Percentiles rank a stretch among this genome's conserved stretches.
These are phyloP conservation scores for Boechera stricta DNA, from an alignment of 345 rosid genomes.

Conservation along the genomic window DNA sequence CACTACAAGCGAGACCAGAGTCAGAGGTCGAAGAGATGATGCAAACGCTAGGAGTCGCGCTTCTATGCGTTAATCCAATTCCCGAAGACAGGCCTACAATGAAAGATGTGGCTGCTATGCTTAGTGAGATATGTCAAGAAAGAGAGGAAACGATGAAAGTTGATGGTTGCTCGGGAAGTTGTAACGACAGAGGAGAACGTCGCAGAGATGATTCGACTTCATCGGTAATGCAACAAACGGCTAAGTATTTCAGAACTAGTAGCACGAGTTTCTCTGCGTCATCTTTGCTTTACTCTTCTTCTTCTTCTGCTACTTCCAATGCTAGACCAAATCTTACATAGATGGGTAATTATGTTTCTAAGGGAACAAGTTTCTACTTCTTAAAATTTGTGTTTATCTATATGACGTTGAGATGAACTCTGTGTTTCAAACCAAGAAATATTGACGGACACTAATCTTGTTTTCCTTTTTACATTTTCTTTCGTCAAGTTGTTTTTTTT, in stretches of 20 bases:
- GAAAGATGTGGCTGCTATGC: slow-evolving; percentile 79
- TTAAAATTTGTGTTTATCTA: background rate
- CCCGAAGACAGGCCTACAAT: slow-evolving; percentile 73
- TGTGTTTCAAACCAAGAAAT: background rate
- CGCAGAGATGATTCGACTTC: slow-evolving; percentile 34
- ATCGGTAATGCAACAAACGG: slow-evolving; percentile 33
- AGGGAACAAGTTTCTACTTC: slow-evolving; percentile 8
- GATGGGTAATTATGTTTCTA: slow-evolving; percentile 12
- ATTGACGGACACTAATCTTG: background rate
- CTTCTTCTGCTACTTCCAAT: slow-evolving; percentile 43
- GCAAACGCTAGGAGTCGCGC: slow-evolving; percentile 70
- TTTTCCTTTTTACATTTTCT: background rate
- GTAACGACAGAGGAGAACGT: slow-evolving; percentile 40
- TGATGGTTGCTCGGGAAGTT: slow-evolving; percentile 40
- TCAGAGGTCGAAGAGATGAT: slow-evolving; percentile 67
- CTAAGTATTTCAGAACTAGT: slow-evolving; percentile 49
- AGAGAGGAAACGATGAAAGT: slow-evolving; percentile 60
- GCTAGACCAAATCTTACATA: slow-evolving; percentile 48
- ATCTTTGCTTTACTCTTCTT: slow-evolving; percentile 60
- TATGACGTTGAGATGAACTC: slow-evolving; percentile 5
- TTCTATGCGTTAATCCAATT: slow-evolving; percentile 63
- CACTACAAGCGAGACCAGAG: slow-evolving; percentile 55
- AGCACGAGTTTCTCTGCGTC: slow-evolving; percentile 69
- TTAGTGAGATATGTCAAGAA: slow-evolving; percentile 65
- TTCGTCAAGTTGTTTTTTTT: background rate